A percentile compares a stretch with the other conserved stretches of the same genome.
Evolutionary conservation across 2,329 filamentous ascomycete species (phyloP).

Genomic region (Beauveria bassiana): DNA sequence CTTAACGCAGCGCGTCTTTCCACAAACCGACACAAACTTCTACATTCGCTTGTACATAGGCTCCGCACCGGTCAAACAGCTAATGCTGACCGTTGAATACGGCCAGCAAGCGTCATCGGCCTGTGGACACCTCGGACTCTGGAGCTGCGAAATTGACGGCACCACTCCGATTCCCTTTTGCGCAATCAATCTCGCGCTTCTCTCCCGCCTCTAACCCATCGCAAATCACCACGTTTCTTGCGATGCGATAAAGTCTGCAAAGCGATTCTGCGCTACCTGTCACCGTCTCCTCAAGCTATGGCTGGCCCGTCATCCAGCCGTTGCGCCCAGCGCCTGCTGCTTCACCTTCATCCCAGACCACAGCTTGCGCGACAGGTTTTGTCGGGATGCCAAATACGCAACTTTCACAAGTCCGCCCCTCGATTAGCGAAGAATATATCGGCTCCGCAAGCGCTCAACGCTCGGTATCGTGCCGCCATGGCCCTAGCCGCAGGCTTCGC

Average conservation of each 20-base stretch:
- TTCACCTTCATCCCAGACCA: neutral
- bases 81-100: neutral
- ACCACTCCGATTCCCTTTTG: neutral
- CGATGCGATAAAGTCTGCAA: neutral
- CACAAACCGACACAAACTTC: neutral
- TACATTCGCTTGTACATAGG: neutral
- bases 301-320: conserved; percentile 10
- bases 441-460: neutral
- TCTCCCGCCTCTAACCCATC: neutral
- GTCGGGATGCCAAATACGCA: neutral
- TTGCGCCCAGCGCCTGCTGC: conserved; percentile 12
- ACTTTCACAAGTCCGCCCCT: neutral
- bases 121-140: neutral
- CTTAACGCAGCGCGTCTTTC: neutral
- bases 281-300: conserved; percentile 11
- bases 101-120: neutral
- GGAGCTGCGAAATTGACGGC: neutral
- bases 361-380: neutral
- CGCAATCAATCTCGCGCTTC: neutral
- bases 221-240: neutral
- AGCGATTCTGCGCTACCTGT: neutral
- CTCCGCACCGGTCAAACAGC: neutral
- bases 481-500: neutral
- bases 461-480: neutral
- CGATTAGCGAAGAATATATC: neutral